A percentile compares a stretch with the other conserved stretches of the same genome.
Evolutionary conservation across 768 basidiomycete species (phyloP).

Genomic region (Boletus sp.): DNA sequence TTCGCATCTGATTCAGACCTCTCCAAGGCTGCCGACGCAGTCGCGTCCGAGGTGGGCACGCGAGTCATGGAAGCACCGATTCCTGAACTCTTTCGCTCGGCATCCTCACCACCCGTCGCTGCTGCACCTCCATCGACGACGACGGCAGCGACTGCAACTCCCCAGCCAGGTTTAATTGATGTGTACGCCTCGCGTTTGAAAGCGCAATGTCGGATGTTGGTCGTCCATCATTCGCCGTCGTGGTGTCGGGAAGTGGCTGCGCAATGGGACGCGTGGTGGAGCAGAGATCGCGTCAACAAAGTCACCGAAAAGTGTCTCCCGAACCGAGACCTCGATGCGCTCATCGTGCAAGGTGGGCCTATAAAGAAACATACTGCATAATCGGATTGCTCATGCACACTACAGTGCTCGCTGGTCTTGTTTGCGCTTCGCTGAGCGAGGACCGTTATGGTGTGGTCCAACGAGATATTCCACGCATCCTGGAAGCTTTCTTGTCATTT

Average conservation of each 20-base stretch:
- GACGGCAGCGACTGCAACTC: background rate
- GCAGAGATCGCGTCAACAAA: slow-evolving; percentile 48
- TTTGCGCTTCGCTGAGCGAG: slow-evolving; percentile 71
- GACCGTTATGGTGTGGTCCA: slow-evolving; percentile 84
- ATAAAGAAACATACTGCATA: background rate
- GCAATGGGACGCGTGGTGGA: slow-evolving; percentile 51
- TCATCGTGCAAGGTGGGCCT: slow-evolving; percentile 54
- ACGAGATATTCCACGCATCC: slow-evolving; percentile 74
- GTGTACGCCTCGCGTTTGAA: background rate
- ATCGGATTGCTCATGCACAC: background rate
- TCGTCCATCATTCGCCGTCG: slow-evolving; percentile 30
- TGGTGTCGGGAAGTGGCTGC: slow-evolving; percentile 24
- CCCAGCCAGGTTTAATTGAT: background rate
- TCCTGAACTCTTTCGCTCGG: slow-evolving; percentile 50
- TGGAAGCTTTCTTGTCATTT: slow-evolving; percentile 73
- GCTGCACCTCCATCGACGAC: slow-evolving; percentile 9
- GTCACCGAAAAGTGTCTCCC: slow-evolving; percentile 55
- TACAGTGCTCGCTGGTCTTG: slow-evolving; percentile 54
- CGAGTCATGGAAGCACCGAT: slow-evolving; percentile 32
- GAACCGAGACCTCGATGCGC: slow-evolving; percentile 57
- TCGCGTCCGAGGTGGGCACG: slow-evolving; percentile 33
- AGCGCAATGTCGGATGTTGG: background rate
- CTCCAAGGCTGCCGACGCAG: slow-evolving; percentile 47
- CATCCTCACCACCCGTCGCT: slow-evolving; percentile 21
- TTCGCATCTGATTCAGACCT: slow-evolving; percentile 60